Evolutionary conservation across 352 stramenopile species (phyloP).

Genomic region (Phytophthora rubi): DNA sequence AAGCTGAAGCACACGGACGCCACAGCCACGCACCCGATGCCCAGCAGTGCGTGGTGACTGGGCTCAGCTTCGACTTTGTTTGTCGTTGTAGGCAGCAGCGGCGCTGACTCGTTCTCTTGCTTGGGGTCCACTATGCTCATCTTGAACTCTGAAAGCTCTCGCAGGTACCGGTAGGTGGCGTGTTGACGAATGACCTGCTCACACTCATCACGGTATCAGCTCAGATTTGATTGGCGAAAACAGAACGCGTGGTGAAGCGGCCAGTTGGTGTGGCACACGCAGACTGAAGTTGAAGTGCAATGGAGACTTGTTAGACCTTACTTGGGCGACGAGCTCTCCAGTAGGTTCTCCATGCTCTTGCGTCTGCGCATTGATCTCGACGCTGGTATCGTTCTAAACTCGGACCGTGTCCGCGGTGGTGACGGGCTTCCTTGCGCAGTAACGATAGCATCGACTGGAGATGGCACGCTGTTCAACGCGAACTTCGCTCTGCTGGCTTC

Average conservation of each 20-base stretch:
- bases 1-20: conserved; percentile 80
- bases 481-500: conserved; percentile 18
- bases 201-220: conserved; percentile 9
- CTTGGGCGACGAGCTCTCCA: conserved; percentile 13
- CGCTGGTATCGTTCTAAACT: conserved; percentile 1
- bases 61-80: conserved; percentile 17
- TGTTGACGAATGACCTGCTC: conserved; percentile 8
- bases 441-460: not conserved
- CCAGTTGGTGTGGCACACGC: conserved; percentile 1
- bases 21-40: conserved; percentile 59
- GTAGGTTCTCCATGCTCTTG: conserved; percentile 58
- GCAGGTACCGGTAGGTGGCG: not conserved
- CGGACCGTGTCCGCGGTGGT: conserved; percentile 2
- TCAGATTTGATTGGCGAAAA: conserved; percentile 1
- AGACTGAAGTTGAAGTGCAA: conserved; percentile 13
- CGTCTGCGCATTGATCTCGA: conserved; percentile 58
- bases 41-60: conserved; percentile 55
- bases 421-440: conserved; percentile 15
- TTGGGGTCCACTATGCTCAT: conserved; percentile 19
- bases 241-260: not conserved
- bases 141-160: not conserved
- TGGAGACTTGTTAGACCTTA: not conserved
- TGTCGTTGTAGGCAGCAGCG: conserved; percentile 21
- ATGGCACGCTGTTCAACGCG: conserved; percentile 18
- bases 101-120: conserved; percentile 12